These are phyloP conservation scores for Dillenia suffruticosa DNA, from an alignment of 164 flowering plant genomes.

Conservation along the genomic window DNA sequence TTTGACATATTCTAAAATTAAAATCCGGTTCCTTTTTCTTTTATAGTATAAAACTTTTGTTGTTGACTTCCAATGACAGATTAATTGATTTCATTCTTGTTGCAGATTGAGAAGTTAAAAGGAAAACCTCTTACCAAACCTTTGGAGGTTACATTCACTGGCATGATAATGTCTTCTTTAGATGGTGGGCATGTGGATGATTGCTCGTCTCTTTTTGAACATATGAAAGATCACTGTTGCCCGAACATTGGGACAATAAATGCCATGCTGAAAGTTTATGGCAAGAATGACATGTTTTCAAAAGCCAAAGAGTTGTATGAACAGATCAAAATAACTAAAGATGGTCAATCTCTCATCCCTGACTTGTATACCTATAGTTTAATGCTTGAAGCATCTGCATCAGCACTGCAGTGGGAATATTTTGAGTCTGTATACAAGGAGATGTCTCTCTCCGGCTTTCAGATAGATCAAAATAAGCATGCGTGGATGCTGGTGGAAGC, in stretches of 20 bases:
- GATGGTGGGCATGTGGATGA: slow-evolving; percentile 73
- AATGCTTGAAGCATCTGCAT: slow-evolving; percentile 83
- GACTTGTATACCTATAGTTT: slow-evolving; percentile 61
- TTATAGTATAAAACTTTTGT: too few relatives aligned
- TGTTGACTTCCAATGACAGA: too few relatives aligned
- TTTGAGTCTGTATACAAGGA: slow-evolving; percentile 88
- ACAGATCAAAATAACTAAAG: slow-evolving; percentile 27
- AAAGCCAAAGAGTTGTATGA: slow-evolving; percentile 83
- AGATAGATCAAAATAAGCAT: slow-evolving; percentile 66
- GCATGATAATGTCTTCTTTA: slow-evolving; percentile 79
- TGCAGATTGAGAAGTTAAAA: slow-evolving; percentile 82
- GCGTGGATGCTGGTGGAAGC: slow-evolving; percentile 65
- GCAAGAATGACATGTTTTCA: slow-evolving; percentile 72
- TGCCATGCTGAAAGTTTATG: slow-evolving; percentile 80
- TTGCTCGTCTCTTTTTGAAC: slow-evolving; percentile 61
- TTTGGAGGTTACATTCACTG: slow-evolving; percentile 81
- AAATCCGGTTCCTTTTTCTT: too few relatives aligned
- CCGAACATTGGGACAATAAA: slow-evolving; percentile 83
- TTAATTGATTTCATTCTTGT: too few relatives aligned
- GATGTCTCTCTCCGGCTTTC: slow-evolving; percentile 70
- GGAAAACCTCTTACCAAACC: slow-evolving; percentile 48
- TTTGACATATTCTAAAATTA: too few relatives aligned
- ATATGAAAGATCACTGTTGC: slow-evolving; percentile 48
- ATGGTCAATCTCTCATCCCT: slow-evolving; percentile 23
- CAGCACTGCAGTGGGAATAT: slow-evolving; percentile 90